Base-by-base conservation (phyloP, 2,329 filamentous ascomycete species). In the Trichoderma citrinoviride region DNA sequence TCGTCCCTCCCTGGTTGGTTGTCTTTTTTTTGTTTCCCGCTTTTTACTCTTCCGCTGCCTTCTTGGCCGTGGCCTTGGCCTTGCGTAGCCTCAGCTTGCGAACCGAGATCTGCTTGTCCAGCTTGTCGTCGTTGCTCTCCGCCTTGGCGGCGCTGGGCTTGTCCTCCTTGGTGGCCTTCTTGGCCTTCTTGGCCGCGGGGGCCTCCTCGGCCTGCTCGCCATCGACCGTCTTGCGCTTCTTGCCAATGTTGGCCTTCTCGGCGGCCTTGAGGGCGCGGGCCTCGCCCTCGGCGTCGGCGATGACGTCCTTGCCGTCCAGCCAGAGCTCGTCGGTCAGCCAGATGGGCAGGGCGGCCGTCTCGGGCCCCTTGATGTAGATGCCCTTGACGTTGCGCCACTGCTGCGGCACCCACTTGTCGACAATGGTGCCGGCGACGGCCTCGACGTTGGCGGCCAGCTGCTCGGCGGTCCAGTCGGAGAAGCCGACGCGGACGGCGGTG, bases 321-420 rank as follows among this genome's bases (percentile, higher is more conserved):
- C 95, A 99, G 68, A 99, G 83, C 82, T 97, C 93, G 70, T 93
- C 90, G 5, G 94, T 91, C 74, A 97, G 81, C 91, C 93, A 99
- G 74, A 99, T 88, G n/a, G 95, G 95, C 73, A 99, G 83, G 8
- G 94, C 90, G 67, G 89, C 90, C 5, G 94, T 97, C 73, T 91
- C 88, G 29, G 92, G 90, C 3, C 92, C 92, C 84, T 98, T 99
- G 82, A 99, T 84, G 77, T 96, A 93, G 67, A 99, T 81, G 68
- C 87, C 86, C 77, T 89, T 89, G 68, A 98, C 85, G 76, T 94
- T 95, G 73, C 86, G 87, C 93, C 93, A 97, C 73, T 93, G 89
- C 76, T 94, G 89, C 19, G 93, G 87, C 52, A 97, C 87, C 74
- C 90, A 91, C 77, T 90, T 93, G 67, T 91, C 88, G 7, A 93